Evolutionary conservation across 768 basidiomycete genomes (phyloP).

Genomic region (Pleurotus cornucopiae): DNA sequence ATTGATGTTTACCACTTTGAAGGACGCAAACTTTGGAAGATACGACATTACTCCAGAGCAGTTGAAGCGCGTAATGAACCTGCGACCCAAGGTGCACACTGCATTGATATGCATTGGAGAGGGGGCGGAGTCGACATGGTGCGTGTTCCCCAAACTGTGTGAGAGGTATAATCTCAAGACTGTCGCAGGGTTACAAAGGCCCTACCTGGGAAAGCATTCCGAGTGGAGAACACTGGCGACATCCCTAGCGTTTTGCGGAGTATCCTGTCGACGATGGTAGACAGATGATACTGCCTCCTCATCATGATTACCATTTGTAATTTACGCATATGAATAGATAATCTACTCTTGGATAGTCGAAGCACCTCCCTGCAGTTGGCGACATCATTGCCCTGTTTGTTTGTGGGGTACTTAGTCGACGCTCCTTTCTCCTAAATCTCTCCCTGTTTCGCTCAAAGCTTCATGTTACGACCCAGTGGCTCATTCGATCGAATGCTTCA

Average conservation of each 20-base stretch:
- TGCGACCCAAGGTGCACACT: constrained; percentile 61
- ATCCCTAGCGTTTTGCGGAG: constrained; percentile 62
- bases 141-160: constrained; percentile 11
- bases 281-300: constrained; percentile 21
- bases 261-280: constrained; percentile 56
- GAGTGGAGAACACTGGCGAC: constrained; percentile 56
- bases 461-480: no score
- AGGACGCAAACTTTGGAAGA: constrained; percentile 64
- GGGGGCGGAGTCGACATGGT: constrained; percentile 64
- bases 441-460: no score
- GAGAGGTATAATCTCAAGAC: neutral
- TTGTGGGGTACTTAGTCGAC: no score
- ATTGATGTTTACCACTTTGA: neutral
- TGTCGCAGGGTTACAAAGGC: constrained; percentile 50
- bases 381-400: no score
- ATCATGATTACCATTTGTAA: no score
- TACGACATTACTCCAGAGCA: constrained; percentile 61
- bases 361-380: no score
- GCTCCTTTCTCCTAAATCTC: no score
- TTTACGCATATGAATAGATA: no score
- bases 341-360: no score
- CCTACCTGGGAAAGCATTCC: constrained; percentile 58
- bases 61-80: constrained; percentile 51
- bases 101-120: constrained; percentile 69
- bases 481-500: no score